Evolutionary conservation across 2,329 filamentous ascomycete species (phyloP).

Genomic region (Ceratocystis smalleyi): DNA sequence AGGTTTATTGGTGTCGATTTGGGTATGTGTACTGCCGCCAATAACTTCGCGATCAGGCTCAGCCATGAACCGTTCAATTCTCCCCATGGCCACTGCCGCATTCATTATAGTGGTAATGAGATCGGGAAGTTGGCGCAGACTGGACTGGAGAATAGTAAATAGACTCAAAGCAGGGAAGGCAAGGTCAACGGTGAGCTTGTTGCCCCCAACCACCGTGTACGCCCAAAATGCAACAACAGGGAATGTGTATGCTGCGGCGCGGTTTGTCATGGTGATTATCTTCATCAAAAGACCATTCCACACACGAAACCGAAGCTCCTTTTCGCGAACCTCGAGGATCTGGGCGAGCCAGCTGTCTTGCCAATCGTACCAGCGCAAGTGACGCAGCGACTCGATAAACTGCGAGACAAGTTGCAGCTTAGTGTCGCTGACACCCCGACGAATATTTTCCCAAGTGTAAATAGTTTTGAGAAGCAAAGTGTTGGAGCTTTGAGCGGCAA

Average conservation of each 20-base stretch:
- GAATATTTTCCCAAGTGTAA: constrained; percentile 44
- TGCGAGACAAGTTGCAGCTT: constrained; percentile 70
- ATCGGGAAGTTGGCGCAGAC: constrained; percentile 57
- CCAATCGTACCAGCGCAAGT: constrained; percentile 71
- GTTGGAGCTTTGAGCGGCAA: constrained; percentile 46
- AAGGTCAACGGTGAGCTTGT: constrained; percentile 58
- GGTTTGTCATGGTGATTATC: constrained; percentile 52
- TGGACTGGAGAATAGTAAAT: constrained; percentile 59
- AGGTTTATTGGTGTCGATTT: constrained; percentile 18
- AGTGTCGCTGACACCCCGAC: constrained; percentile 58
- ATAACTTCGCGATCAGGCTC: constrained; percentile 57
- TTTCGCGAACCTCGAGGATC: constrained; percentile 51
- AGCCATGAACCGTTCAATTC: constrained; percentile 73
- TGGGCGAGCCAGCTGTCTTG: constrained; percentile 56
- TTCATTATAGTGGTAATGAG: constrained; percentile 66
- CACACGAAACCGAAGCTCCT: constrained; percentile 51
- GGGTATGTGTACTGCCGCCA: constrained; percentile 21
- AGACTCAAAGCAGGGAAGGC: constrained; percentile 77
- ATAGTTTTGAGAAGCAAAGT: constrained; percentile 40
- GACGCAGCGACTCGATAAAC: constrained; percentile 73
- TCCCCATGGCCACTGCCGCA: constrained; percentile 63
- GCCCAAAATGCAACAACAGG: constrained; percentile 69
- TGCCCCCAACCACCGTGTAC: constrained; percentile 56
- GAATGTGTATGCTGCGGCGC: constrained; percentile 56
- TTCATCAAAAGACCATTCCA: constrained; percentile 47